Evolutionary conservation across 2,329 filamentous ascomycete genomes (phyloP), one percentile per base, ranked within the genome.

Genomic region (Magnaporthiopsis rhizophila): DNA sequence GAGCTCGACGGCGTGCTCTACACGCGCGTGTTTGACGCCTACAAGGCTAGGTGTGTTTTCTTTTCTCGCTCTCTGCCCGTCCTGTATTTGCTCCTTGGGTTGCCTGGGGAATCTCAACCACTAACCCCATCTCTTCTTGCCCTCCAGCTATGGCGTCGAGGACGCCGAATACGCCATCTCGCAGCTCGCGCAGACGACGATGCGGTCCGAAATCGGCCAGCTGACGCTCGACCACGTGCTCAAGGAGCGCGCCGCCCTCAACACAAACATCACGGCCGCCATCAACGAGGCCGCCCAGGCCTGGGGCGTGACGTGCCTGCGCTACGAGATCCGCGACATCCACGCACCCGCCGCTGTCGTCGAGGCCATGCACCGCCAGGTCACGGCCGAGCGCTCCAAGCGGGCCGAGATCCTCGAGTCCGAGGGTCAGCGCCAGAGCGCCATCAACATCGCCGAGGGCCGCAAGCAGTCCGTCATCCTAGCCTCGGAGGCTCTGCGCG

Each of bases 131-230:
- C 30, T 38, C 38, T 34, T 38, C 26, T 30, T n/a, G 24, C 62
- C 28, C 24, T 12, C 38, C 68, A 97, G 92, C 77, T 99, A 99
- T 75, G 95, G 95, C 53, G 95, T 99, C 38, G 95, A 99, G 79
- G 95, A 99, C 74, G 94, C 95, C 67, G 95, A 99, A 76, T 99
- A 99, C 77, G 95, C 95, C 76, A 98, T 99, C 75, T 95, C 91
- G 11, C 95, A 99, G 75, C 88, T 99, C 60, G 95, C 95, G 21
- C 95, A 99, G 79, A 99, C 95, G 13, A 98, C 95, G 0, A 99
- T 99, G 95, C 92, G 95, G 72, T 96, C 90, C 72, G 95, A 99
- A 78, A 99, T 99, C 72, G 95, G 95, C 68, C 95, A 98, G 77
- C 84, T 99, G 66, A 91, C 92, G 0, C 89, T 99, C 71, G 95